Evolutionary conservation across 352 stramenopile genomes (phyloP).

Genomic region (Globisporangium radiosum): DNA sequence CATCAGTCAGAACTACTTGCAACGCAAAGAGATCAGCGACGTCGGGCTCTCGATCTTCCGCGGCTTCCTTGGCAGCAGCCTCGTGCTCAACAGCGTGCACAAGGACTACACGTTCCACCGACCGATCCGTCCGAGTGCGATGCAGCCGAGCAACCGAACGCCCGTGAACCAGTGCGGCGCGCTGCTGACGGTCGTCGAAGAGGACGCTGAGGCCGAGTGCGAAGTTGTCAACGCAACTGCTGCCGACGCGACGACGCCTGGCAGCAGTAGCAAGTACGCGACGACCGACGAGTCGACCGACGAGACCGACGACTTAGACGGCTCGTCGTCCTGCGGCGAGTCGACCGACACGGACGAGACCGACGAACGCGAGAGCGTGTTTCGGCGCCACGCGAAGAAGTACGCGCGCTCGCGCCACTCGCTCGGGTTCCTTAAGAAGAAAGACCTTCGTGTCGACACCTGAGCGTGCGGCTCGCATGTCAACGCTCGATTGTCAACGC

Average conservation of each 20-base stretch:
- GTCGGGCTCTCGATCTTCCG: slow-evolving; percentile 61
- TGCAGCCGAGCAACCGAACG: slow-evolving; percentile 34
- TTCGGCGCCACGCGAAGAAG: slow-evolving; percentile 47
- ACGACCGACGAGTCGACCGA: slow-evolving; percentile 26
- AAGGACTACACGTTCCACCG: slow-evolving; percentile 51
- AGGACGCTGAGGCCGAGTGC: slow-evolving; percentile 29
- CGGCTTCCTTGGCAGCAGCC: slow-evolving; percentile 53
- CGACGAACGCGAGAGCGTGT: slow-evolving; percentile 33
- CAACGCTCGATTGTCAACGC: too few species aligned
- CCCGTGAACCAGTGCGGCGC: slow-evolving; percentile 58
- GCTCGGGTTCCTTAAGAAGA: slow-evolving; percentile 49
- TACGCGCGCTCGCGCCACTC: slow-evolving; percentile 50
- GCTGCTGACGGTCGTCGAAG: slow-evolving; percentile 54
- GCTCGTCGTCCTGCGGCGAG: slow-evolving; percentile 21
- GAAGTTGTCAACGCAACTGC: background rate
- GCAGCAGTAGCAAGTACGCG: slow-evolving; percentile 6
- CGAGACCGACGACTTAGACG: slow-evolving; percentile 18
- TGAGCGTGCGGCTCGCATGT: background rate
- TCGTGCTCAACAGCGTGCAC: slow-evolving; percentile 49
- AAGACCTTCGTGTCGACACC: slow-evolving; percentile 4
- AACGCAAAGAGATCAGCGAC: slow-evolving; percentile 45
- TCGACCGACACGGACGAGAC: slow-evolving; percentile 36
- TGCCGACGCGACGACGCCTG: slow-evolving; percentile 14
- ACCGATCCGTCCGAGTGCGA: slow-evolving; percentile 37
- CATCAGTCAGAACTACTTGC: slow-evolving; percentile 52